Evolutionary conservation across 1,139 yeast genomes (phyloP).

Genomic region (Suhomyces panamericanus): DNA sequence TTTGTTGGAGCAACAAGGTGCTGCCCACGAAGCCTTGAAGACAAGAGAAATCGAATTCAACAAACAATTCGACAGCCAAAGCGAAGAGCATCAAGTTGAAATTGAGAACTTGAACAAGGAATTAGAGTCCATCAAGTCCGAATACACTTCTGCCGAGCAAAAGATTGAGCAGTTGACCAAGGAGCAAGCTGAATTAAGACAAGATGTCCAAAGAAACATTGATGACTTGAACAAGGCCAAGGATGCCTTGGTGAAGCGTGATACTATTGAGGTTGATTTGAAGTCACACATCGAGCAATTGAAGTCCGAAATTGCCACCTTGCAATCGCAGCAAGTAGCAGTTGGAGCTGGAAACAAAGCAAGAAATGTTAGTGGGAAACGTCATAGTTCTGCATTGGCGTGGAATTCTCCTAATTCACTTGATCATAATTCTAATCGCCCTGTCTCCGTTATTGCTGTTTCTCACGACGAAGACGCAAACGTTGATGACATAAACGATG

Average conservation of each 20-base stretch:
- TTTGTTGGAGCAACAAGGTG: constrained; percentile 58
- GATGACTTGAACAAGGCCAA: constrained; percentile 65
- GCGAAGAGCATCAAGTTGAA: constrained; percentile 50
- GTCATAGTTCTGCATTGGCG: constrained; percentile 45
- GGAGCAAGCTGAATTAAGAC: constrained; percentile 64
- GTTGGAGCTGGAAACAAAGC: constrained; percentile 20
- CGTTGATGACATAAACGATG: constrained; percentile 70
- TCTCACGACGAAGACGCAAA: constrained; percentile 57
- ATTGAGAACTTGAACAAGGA: constrained; percentile 57
- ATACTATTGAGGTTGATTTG: constrained; percentile 67
- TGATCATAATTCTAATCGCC: constrained; percentile 42
- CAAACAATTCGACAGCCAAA: constrained; percentile 45
- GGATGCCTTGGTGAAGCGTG: constrained; percentile 60
- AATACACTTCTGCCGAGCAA: constrained; percentile 60
- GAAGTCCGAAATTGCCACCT: constrained; percentile 61
- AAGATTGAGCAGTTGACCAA: constrained; percentile 65
- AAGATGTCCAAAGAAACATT: constrained; percentile 61
- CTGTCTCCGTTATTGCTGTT: constrained; percentile 61
- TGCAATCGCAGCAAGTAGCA: constrained; percentile 36
- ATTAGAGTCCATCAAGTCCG: constrained; percentile 54
- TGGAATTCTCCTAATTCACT: constrained; percentile 36
- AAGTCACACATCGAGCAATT: constrained; percentile 68
- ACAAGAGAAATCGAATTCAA: constrained; percentile 56
- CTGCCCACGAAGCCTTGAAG: constrained; percentile 57
- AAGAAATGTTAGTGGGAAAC: constrained; percentile 34